Base-by-base conservation (phyloP, 441 rosid species). In the Corymbia citriodora region DNA sequence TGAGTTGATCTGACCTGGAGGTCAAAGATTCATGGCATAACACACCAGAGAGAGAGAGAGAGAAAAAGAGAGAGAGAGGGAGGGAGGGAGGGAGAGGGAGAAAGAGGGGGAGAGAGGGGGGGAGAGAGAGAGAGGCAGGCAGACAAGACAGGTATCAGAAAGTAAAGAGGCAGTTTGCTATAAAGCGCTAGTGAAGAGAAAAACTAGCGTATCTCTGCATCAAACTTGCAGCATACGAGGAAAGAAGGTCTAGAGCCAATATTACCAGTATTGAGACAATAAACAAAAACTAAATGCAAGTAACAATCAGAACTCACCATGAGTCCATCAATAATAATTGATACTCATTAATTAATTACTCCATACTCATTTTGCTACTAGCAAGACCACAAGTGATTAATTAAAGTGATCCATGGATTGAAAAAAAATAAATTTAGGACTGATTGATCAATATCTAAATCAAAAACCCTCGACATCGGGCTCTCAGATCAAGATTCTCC, bases 101-200 rank as follows among this genome's bases (percentile, higher is more conserved):
- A 18, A 27, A 72, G 0, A 36, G 27, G 19, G 4, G 10, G 15
- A 33, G 14, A 3, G 40, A 31, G 5, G 5, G 21, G 0, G 48
- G 9, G 33, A 14, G 33, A 31, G 33, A 2, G 63, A 1, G 25
- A 5, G 25, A 74, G 27, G 19, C 49, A 18, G 45, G 5, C 45
- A 33, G 23, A 31, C 21, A 4, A 27, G 40, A 25, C 65, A 59
- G 85, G n/a, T 27, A 79, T 79, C 9, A 45, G 45, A 40, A 49
- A 23, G n/a, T 79, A 45, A 7, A 14, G n/a, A 25, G 52, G 29
- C 85, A 79, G 85, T 23, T 79, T 79, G 85, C 53, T 45, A 13
- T 12, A 79, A 79, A 79, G 52, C 85, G 45, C 45, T 25, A 79
- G 52, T 79, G 53, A 45, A 79, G n/a, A 79, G 52, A 13, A 79